Evolutionary conservation across 2,329 filamentous ascomycete species (phyloP), one percentile per base, ranked within the genome.

Genomic region (Trichophyton simii): DNA sequence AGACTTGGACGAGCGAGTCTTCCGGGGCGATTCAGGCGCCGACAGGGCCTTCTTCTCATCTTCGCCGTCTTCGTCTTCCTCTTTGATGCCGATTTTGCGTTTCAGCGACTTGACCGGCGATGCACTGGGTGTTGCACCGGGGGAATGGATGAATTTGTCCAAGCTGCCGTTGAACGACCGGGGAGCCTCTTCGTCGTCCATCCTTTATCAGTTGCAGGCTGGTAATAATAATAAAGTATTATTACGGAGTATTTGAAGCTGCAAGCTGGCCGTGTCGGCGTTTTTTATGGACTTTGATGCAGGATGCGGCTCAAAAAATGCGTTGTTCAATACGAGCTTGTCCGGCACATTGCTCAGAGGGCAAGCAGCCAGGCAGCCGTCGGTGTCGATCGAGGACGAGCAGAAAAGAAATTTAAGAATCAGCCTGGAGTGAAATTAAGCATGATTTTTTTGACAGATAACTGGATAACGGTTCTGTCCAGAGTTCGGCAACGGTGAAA

Each of bases 131-230:
- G 48, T 57, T 31, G 58, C 13, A 58, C 42, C 61, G 54, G 65
- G 61, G 0, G 61, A 54, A 60, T 75, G 72, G 0, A 72, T 63
- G 50, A 68, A 76, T 64, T 70, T 68, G 36, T 71, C 70, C 6
- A 76, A 65, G 15, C 63, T 65, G 13, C 73, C 74, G 50, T 74
- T 68, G 63, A 76, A 76, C 0, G 63, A 60, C 18, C 34, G 34
- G 54, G 67, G 73, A 59, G 70, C 71, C 13, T 62, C 58, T 57
- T 65, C 64, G n/a, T 60, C 42, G 57, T 46, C 38, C 20, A 36
- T 60, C 6, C 2, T 60, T 42, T 6, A 2, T 44, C 34, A 31
- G 7, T 15, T 25, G 4, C 2, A 18, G 20, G 15, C n/a, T 15
- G 18, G 9, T 11, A 54, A 34, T 28, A 54, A 54, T 55, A 54